Percentiles rank a stretch among this genome's conserved stretches.
phyloP scores from a whole-genome alignment of 2,329 filamentous ascomycete species.

The Lasiodiplodia sp. region DNA sequence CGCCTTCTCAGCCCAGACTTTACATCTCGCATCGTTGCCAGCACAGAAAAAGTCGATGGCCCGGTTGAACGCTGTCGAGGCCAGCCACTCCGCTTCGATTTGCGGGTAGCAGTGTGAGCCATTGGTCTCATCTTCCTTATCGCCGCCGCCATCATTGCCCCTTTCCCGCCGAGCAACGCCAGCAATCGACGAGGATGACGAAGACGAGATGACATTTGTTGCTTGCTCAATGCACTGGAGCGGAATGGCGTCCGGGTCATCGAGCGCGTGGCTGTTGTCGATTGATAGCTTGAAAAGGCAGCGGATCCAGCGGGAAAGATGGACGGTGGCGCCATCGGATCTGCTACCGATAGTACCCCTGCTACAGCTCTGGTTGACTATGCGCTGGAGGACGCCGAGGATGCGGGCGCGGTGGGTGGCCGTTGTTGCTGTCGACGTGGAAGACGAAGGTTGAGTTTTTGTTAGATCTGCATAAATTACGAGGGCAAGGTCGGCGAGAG shows the following conservation, averaged over 20 bases:
- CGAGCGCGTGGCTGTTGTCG: slow-evolving; percentile 44
- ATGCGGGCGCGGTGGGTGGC: slow-evolving; percentile 14
- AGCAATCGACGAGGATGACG: not conserved
- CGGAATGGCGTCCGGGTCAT: slow-evolving; percentile 50
- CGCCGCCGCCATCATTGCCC: slow-evolving; percentile 35
- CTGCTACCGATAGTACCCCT: slow-evolving; percentile 57
- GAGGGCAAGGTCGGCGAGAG: slow-evolving; percentile 56
- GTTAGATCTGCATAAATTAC: slow-evolving; percentile 45
- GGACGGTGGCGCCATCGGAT: slow-evolving; percentile 53
- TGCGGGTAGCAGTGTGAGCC: slow-evolving; percentile 59
- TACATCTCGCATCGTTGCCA: slow-evolving; percentile 62
- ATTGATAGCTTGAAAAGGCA: slow-evolving; percentile 76
- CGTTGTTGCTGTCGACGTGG: not conserved
- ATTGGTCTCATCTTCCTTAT: slow-evolving; percentile 31
- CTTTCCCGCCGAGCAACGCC: not conserved
- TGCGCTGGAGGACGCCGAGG: slow-evolving; percentile 60
- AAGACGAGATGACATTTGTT: slow-evolving; percentile 56
- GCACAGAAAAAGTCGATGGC: slow-evolving; percentile 70
- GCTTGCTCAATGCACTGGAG: slow-evolving; percentile 71
- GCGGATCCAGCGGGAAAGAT: slow-evolving; percentile 78
- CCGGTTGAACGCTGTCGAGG: slow-evolving; percentile 72
- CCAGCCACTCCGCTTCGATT: slow-evolving; percentile 79
- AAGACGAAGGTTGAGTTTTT: not conserved
- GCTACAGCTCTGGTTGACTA: slow-evolving; percentile 73
- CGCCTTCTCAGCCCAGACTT: slow-evolving; percentile 69